Evolutionary conservation across 2,329 filamentous ascomycete species (phyloP).

Genomic region (Xylariaceae sp.): DNA sequence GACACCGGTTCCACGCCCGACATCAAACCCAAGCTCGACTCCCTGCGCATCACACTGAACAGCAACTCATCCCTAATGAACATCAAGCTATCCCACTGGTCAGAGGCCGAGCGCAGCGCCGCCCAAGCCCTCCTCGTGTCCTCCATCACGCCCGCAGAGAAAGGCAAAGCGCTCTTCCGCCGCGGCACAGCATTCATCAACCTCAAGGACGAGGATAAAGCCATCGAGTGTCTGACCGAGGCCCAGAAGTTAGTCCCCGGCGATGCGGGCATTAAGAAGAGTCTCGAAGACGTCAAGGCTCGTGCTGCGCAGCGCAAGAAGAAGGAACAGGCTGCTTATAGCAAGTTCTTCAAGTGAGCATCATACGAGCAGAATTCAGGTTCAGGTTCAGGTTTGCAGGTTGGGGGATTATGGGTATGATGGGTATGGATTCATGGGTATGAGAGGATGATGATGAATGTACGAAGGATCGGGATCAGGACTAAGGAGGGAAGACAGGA

Average conservation of each 20-base stretch:
- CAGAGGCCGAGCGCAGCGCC: slow-evolving; percentile 68
- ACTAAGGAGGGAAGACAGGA: too few species aligned
- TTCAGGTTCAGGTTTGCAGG: not conserved
- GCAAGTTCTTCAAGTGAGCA: slow-evolving; percentile 75
- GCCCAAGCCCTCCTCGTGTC: slow-evolving; percentile 68
- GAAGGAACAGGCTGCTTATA: slow-evolving; percentile 90
- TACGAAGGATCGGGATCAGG: too few species aligned
- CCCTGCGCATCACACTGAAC: slow-evolving; percentile 81
- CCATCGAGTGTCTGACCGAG: slow-evolving; percentile 70
- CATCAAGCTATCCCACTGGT: slow-evolving; percentile 73
- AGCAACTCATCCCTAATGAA: slow-evolving; percentile 84
- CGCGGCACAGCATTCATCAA: slow-evolving; percentile 72
- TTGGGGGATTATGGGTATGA: too few species aligned
- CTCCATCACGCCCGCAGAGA: slow-evolving; percentile 69
- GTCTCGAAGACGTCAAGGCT: slow-evolving; percentile 77
- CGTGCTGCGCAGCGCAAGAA: slow-evolving; percentile 68
- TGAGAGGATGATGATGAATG: not conserved
- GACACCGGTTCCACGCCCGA: slow-evolving; percentile 65
- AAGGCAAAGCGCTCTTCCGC: slow-evolving; percentile 85
- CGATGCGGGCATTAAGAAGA: slow-evolving; percentile 72
- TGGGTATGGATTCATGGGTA: not conserved
- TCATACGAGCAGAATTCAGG: not conserved
- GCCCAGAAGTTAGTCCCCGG: slow-evolving; percentile 72
- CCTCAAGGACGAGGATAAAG: slow-evolving; percentile 81
- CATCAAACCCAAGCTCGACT: slow-evolving; percentile 63